These are phyloP conservation scores for Microdochium bolleyi DNA, from an alignment of 2,329 filamentous ascomycete species.

Conservation along the genomic window DNA sequence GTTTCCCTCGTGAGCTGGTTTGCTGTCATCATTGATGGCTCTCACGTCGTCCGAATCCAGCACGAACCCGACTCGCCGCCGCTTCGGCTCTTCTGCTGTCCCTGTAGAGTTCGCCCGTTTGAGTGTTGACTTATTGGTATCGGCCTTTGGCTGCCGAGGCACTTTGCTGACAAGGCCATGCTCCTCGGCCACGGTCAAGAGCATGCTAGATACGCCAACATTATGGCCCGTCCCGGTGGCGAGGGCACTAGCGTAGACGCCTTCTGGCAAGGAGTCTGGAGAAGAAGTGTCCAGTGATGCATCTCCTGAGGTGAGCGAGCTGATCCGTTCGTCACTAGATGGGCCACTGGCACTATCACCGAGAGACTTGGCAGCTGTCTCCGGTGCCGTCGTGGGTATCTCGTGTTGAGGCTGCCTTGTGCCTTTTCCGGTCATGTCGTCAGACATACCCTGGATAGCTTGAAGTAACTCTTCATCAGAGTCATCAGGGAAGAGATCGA, in stretches of 20 bases:
- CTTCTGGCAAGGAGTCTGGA: conserved; percentile 17
- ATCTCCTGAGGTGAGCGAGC: neutral
- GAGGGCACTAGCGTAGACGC: conserved; percentile 34
- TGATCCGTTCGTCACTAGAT: neutral
- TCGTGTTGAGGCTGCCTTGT: neutral
- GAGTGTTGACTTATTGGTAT: neutral
- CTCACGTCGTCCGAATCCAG: conserved; percentile 1
- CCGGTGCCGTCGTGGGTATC: neutral
- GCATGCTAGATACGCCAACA: conserved; percentile 26
- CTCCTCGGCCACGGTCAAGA: conserved; percentile 31
- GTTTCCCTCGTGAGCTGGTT: conserved; percentile 1
- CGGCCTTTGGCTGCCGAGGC: conserved; percentile 9
- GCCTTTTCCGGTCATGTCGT: neutral
- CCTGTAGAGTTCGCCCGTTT: conserved; percentile 5
- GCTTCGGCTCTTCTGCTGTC: conserved; percentile 13
- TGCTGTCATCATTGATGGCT: conserved; percentile 1
- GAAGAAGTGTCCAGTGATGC: conserved; percentile 1
- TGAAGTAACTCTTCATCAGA: conserved; percentile 39
- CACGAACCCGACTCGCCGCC: conserved; percentile 17
- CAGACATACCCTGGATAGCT: neutral
- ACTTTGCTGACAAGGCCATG: conserved; percentile 27
- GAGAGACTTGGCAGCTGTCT: neutral
- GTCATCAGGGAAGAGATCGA: conserved; percentile 39
- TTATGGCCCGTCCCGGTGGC: conserved; percentile 24
- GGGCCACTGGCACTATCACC: neutral